Evolutionary conservation across 2,329 filamentous ascomycete genomes (phyloP).

Genomic region (Cadophora sp.): DNA sequence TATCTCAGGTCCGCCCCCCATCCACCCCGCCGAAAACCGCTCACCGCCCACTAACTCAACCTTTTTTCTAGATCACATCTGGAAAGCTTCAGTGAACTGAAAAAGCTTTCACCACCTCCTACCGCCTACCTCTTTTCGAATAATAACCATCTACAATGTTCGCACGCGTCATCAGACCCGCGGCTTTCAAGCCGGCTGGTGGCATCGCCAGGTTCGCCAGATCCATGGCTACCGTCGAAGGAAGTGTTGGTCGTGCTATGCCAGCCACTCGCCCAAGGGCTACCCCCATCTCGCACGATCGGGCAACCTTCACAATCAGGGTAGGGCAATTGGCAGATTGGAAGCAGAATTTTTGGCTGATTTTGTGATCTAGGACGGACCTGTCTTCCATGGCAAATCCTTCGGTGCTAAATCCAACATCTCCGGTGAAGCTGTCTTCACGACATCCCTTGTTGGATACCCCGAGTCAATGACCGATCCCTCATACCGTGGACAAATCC

Average conservation of each 20-base stretch:
- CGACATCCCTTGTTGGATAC: slow-evolving; percentile 96
- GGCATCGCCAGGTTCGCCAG: slow-evolving; percentile 47
- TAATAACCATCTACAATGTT: slow-evolving; percentile 59
- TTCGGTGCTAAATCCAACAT: slow-evolving; percentile 97
- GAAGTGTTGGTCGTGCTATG: slow-evolving; percentile 74
- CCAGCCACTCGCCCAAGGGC: slow-evolving; percentile 63
- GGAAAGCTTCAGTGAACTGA: slow-evolving; percentile 52
- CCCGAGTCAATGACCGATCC: slow-evolving; percentile 93
- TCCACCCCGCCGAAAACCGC: slow-evolving; percentile 18
- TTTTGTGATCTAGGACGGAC: slow-evolving; percentile 72
- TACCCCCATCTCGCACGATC: slow-evolving; percentile 73
- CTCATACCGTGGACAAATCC: slow-evolving; percentile 90
- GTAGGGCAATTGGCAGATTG: slow-evolving; percentile 51
- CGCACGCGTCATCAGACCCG: slow-evolving; percentile 63
- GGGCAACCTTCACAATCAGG: slow-evolving; percentile 94
- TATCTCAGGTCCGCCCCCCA: slow-evolving; percentile 66
- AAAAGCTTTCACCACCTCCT: slow-evolving; percentile 34
- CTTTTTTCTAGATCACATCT: slow-evolving; percentile 48
- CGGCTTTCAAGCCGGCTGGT: slow-evolving; percentile 49
- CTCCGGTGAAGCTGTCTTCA: slow-evolving; percentile 98
- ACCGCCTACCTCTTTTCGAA: slow-evolving; percentile 34
- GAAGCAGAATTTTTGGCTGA: slow-evolving; percentile 37
- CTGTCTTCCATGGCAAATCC: slow-evolving; percentile 93
- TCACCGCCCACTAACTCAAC: slow-evolving; percentile 40
- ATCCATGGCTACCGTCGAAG: slow-evolving; percentile 70